Evolutionary conservation across 179 eudicot genomes (phyloP), one percentile per base, ranked within the genome.

Genomic region (Pouteria campechiana): DNA sequence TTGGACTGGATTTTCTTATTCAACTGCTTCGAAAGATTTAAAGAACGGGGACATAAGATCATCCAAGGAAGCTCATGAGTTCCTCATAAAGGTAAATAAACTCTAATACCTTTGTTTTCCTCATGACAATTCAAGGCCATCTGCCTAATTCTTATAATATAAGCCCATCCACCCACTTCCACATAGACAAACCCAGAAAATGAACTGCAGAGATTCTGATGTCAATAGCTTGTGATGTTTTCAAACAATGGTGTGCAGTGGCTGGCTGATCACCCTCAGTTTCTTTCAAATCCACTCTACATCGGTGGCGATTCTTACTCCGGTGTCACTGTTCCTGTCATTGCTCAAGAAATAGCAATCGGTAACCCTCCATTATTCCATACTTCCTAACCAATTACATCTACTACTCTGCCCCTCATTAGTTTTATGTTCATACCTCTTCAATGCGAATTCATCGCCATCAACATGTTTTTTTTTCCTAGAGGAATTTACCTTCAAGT

Each of bases 1-100:
- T 24, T 72, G 82, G 31, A 64, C 78, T 9, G 82, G 82, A n/a
- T 75, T 75, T 47, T 78, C 93, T 4, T 82, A 72, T 35, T 62
- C 59, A 31, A 73, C 36, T 42, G 73, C 76, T 3, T 8, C 42
- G 17, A 17, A 37, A 9, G 78, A 78, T 32, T 64, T 63, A 47
- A 45, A 45, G 32, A 55, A 78, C 0, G 57, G 56, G 1, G 87
- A 78, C 43, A 7, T 44, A 1, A 72, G 47, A 44, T 17, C 69
- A 4, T 50, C 72, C 12, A 41, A 24, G 32, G 70, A 68, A 43
- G 69, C 74, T 0, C 40, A 71, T 42, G 67, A 83, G 30, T 83
- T 83, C 43, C 44, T 83, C 1, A 60, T 70, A 11, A 76, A 79
- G 89, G 94, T 76, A 45, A 14, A 20, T 0, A 2, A 3, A 18